A percentile compares a stretch with the other conserved stretches of the same genome.
Evolutionary conservation across 2,329 filamentous ascomycete genomes (phyloP).

Genomic region (Stagonosporopsis vannaccii): DNA sequence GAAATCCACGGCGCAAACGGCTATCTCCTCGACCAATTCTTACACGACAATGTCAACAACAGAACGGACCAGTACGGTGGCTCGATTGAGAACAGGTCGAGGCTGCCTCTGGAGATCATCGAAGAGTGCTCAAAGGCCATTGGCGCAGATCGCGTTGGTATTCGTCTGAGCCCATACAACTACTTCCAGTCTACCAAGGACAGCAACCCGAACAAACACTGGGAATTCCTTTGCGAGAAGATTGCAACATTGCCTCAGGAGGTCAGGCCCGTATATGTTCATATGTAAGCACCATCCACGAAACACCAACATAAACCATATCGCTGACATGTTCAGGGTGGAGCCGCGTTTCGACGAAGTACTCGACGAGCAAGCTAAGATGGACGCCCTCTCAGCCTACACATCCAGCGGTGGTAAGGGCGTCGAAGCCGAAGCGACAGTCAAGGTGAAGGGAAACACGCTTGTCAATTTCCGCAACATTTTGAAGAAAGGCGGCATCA

Average conservation of each 20-base stretch:
- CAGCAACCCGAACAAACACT: conserved; percentile 55
- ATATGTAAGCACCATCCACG: conserved; percentile 37
- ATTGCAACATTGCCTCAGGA: conserved; percentile 45
- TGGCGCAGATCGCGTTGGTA: conserved; percentile 43
- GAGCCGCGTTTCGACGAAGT: conserved; percentile 50
- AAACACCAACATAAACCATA: not conserved
- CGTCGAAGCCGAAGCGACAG: conserved; percentile 44
- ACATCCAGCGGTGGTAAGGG: conserved; percentile 35
- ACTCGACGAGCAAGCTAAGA: conserved; percentile 47
- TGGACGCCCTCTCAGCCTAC: conserved; percentile 49
- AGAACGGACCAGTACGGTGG: conserved; percentile 61
- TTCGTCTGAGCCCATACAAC: conserved; percentile 46
- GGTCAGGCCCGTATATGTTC: conserved; percentile 42
- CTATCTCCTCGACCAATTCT: conserved; percentile 61
- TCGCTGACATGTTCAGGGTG: conserved; percentile 33
- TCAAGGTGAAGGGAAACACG: conserved; percentile 33
- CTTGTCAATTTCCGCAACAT: conserved; percentile 55
- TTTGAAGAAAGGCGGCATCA: conserved; percentile 56
- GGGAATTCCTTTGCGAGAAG: conserved; percentile 54
- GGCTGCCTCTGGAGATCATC: conserved; percentile 64
- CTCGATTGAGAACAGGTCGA: conserved; percentile 59
- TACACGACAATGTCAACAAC: conserved; percentile 59
- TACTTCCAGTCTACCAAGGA: conserved; percentile 53
- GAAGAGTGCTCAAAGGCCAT: conserved; percentile 43
- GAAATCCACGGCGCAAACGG: conserved; percentile 55